A percentile compares a stretch with the other conserved stretches of the same genome.
phyloP scores from a whole-genome alignment of 208 protist species.

The Spironucleus salmonicida region DNA sequence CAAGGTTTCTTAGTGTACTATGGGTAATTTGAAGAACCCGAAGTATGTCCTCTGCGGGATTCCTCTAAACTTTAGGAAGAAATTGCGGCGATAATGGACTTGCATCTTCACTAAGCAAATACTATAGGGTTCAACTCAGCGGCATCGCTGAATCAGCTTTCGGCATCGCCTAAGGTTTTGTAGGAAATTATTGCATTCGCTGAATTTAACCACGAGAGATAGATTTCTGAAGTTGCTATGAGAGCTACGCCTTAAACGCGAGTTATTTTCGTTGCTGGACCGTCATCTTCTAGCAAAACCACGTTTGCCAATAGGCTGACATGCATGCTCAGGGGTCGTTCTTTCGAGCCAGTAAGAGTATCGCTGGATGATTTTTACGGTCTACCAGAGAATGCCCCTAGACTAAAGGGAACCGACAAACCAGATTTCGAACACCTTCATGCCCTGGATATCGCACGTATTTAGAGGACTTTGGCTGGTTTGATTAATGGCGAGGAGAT shows the following conservation, averaged over 20 bases:
- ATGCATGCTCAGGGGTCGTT: slow-evolving; percentile 34
- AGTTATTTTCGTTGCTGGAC: slow-evolving; percentile 44
- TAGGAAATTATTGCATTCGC: background rate
- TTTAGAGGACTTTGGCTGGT: slow-evolving; percentile 26
- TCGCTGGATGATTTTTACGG: slow-evolving; percentile 47
- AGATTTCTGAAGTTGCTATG: slow-evolving; percentile 1
- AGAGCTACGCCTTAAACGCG: background rate
- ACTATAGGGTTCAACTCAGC: too few relatives aligned
- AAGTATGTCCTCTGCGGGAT: too few relatives aligned
- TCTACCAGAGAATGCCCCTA: slow-evolving; percentile 18
- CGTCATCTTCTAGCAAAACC: slow-evolving; percentile 45
- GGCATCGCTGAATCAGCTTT: too few relatives aligned
- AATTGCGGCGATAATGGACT: too few relatives aligned
- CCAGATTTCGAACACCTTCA: slow-evolving; percentile 41
- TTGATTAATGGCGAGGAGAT: slow-evolving; percentile 37
- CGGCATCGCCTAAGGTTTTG: too few relatives aligned
- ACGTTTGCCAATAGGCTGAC: slow-evolving; percentile 41
- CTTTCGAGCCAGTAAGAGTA: slow-evolving; percentile 31
- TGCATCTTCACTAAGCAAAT: too few relatives aligned
- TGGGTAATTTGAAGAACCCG: too few relatives aligned
- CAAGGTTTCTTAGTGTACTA: too few relatives aligned
- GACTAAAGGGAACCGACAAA: slow-evolving; percentile 35
- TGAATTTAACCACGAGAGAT: slow-evolving; percentile 22
- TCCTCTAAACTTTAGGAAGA: too few relatives aligned
- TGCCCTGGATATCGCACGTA: slow-evolving; percentile 32